Evolutionary conservation across 345 rosid genomes (phyloP).

Genomic region (Toxicodendron radicans): DNA sequence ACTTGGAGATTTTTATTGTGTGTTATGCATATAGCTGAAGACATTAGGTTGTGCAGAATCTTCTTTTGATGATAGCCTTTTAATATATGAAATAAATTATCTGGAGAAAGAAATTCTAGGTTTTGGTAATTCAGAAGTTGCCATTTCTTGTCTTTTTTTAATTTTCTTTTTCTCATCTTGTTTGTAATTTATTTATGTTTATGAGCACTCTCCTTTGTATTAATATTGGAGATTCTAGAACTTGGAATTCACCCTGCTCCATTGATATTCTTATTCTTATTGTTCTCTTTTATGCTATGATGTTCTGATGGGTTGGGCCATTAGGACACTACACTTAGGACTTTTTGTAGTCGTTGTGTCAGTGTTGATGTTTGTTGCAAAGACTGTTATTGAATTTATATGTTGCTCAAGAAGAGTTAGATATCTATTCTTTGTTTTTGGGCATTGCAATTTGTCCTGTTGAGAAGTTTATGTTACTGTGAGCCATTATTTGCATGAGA

Average conservation of each 20-base stretch:
- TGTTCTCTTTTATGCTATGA: background rate
- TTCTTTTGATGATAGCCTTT: background rate
- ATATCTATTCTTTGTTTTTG: background rate
- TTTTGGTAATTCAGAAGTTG: background rate
- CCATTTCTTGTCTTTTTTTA: background rate
- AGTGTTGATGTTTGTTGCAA: background rate
- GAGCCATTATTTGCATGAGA: background rate
- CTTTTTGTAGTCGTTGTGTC: background rate
- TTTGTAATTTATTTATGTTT: background rate
- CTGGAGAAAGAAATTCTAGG: background rate
- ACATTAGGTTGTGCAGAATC: conserved; percentile 12
- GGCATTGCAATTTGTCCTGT: background rate
- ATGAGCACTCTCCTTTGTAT: background rate
- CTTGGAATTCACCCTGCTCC: background rate
- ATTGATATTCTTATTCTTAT: background rate
- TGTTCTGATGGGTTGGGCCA: background rate
- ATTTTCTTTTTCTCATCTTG: background rate
- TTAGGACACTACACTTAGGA: background rate
- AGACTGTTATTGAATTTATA: background rate
- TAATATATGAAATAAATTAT: background rate
- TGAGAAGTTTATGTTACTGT: background rate
- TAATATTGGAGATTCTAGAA: conserved; percentile 12
- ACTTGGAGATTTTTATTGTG: conserved; percentile 17
- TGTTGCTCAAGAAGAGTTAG: background rate
- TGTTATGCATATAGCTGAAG: conserved; percentile 13